Evolutionary conservation across 83 land plant genomes (phyloP), one percentile per base, ranked within the genome.

Genomic region (Picea abies): DNA sequence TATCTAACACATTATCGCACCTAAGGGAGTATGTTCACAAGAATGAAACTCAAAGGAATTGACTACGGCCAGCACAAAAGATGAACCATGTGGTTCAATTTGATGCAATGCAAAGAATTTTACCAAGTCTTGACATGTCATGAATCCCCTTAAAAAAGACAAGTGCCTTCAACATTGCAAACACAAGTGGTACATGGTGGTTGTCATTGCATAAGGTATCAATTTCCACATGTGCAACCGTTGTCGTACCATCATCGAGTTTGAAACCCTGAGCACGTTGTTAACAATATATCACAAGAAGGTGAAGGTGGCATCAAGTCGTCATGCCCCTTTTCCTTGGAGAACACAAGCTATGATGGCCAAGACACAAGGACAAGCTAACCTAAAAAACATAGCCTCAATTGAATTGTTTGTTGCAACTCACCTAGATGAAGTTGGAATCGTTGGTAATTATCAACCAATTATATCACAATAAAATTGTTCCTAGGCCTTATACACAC

Each of bases 201-300:
- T 85, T 86, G n/a, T 85, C 58, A 73, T 71, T 81, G 63, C 37
- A 22, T 82, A 82, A 76, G 87, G 80, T 29, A 62, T 85, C 82
- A 64, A 81, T 80, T 85, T 81, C 82, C 61, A 82, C 80, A 64
- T 6, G 67, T 22, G 23, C 52, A 82, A 82, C 65, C 25, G 85
- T 47, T 47, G 52, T 41, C 5, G 4, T 8, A 47, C 52, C 78
- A 84, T 71, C 15, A 84, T 44, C 19, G 25, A 73, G 52, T 41
- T 73, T 17, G 9, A 60, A 84, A 72, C 78, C 83, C n/a, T 84
- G 41, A 80, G 41, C 29, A 68, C 76, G 66, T 44, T 35, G 10
- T 44, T 35, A 10, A 83, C 17, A 11, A 63, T 65, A 16, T 26
- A 77, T 26, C 65, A 64, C 8, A 64, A 22, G n/a, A 64, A 64